These are phyloP conservation scores for Micractinium sp. DNA, from an alignment of 139 green algal species.

Conservation along the genomic window DNA sequence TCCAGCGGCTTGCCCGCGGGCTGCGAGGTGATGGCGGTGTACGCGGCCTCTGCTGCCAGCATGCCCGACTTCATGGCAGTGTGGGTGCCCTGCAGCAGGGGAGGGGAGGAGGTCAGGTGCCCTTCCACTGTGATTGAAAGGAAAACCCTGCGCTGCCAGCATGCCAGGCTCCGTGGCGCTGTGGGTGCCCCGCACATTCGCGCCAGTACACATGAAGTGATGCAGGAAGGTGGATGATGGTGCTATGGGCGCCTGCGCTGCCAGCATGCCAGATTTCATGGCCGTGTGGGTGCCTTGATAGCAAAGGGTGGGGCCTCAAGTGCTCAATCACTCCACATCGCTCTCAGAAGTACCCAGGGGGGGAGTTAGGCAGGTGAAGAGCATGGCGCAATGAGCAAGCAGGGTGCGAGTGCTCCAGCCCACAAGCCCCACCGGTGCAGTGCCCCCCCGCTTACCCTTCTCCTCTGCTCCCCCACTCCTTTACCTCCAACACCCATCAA, in stretches of 20 bases:
- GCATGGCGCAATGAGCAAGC: no score
- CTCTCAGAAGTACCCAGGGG: no score
- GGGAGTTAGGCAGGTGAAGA: no score
- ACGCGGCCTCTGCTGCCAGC: conserved; percentile 81
- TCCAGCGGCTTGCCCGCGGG: conserved; percentile 38
- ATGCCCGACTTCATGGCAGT: conserved; percentile 95
- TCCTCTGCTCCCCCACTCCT: neutral
- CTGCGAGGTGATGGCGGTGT: conserved; percentile 37
- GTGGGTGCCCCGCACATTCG: conserved; percentile 85
- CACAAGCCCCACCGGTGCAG: no score
- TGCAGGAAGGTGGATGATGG: neutral
- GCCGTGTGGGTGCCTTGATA: conserved; percentile 82
- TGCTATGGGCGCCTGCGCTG: no score
- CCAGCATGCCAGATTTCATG: neutral
- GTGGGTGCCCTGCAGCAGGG: conserved; percentile 75
- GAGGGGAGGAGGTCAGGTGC: neutral
- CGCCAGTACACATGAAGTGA: no score
- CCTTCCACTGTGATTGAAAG: no score
- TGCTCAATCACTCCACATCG: neutral
- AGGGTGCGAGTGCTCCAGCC: no score
- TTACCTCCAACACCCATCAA: neutral
- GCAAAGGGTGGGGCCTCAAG: neutral
- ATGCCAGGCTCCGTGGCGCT: conserved; percentile 95
- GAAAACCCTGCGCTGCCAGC: conserved; percentile 85
- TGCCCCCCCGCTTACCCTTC: neutral